These are phyloP conservation scores for Penicillium sp. DNA, from an alignment of 2,329 filamentous ascomycete genomes.

Conservation along the genomic window DNA sequence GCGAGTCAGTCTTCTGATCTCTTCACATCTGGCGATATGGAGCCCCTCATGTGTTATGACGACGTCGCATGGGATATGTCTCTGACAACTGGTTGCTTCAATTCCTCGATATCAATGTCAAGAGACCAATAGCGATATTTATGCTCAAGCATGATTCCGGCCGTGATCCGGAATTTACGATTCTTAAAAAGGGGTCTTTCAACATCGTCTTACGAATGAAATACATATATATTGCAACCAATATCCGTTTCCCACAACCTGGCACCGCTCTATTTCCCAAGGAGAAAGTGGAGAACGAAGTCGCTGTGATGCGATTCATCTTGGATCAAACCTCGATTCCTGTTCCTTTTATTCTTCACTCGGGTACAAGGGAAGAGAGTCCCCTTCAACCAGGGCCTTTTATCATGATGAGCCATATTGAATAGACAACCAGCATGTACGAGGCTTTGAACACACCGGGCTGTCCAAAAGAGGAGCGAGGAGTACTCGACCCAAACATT, in stretches of 20 bases:
- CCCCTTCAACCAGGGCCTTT: conserved; percentile 30
- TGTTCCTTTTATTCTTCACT: not conserved
- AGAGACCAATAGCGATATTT: not conserved
- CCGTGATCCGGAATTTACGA: not conserved
- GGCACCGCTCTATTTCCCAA: not conserved
- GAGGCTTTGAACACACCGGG: conserved; percentile 19
- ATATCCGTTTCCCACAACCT: conserved; percentile 1
- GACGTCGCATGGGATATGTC: conserved; percentile 1
- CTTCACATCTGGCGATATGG: not conserved
- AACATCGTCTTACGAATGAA: conserved; percentile 1
- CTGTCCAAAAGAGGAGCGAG: not conserved
- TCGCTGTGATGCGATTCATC: conserved; percentile 7
- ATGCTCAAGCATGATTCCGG: conserved; percentile 4
- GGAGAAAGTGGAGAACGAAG: not conserved
- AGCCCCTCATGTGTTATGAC: not conserved
- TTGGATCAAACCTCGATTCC: not conserved
- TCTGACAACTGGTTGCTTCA: not conserved
- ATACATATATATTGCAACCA: not conserved
- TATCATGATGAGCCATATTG: conserved; percentile 44
- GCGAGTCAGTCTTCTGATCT: not conserved
- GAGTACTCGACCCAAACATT: conserved; percentile 41
- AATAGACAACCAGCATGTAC: conserved; percentile 15
- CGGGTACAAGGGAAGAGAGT: conserved; percentile 2
- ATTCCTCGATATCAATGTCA: not conserved
- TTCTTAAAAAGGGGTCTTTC: conserved; percentile 5